These are phyloP conservation scores for Triglochin maritima DNA, from an alignment of 106 monocot genomes.

Conservation along the genomic window DNA sequence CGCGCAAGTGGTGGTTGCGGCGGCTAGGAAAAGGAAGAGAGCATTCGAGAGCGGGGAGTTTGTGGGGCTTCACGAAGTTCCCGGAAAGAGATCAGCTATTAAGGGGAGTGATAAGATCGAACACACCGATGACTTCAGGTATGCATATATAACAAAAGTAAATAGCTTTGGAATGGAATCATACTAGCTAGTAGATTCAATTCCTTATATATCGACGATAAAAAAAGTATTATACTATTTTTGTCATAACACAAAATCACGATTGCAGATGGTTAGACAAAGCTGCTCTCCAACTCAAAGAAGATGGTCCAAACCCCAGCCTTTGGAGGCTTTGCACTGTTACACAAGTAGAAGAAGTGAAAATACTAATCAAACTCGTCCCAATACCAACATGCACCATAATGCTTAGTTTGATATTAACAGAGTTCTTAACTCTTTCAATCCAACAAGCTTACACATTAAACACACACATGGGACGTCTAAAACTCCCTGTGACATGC, in stretches of 20 bases:
- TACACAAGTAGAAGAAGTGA: slow-evolving; percentile 93
- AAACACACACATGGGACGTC: slow-evolving; percentile 56
- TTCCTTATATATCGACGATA: no score
- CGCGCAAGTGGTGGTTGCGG: slow-evolving; percentile 76
- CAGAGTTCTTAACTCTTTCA: slow-evolving; percentile 79
- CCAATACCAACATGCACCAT: slow-evolving; percentile 66
- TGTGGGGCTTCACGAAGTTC: slow-evolving; percentile 60
- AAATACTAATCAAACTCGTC: slow-evolving; percentile 70
- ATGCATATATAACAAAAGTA: neutral
- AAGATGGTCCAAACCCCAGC: slow-evolving; percentile 40
- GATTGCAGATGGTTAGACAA: slow-evolving; percentile 63
- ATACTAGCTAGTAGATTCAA: no score
- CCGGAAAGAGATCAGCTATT: slow-evolving; percentile 64
- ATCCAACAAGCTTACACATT: slow-evolving; percentile 89
- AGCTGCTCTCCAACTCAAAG: slow-evolving; percentile 61
- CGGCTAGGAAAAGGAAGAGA: slow-evolving; percentile 54
- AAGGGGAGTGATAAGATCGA: slow-evolving; percentile 81
- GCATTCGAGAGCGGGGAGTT: slow-evolving; percentile 40
- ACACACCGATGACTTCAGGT: slow-evolving; percentile 75
- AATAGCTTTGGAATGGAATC: no score
- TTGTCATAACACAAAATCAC: no score
- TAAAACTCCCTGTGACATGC: slow-evolving; percentile 73
- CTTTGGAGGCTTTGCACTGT: slow-evolving; percentile 87
- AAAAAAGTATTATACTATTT: no score
- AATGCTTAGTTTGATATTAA: slow-evolving; percentile 66